Base-by-base conservation (phyloP, 768 basidiomycete species). In the Paxillus rubicundulus region DNA sequence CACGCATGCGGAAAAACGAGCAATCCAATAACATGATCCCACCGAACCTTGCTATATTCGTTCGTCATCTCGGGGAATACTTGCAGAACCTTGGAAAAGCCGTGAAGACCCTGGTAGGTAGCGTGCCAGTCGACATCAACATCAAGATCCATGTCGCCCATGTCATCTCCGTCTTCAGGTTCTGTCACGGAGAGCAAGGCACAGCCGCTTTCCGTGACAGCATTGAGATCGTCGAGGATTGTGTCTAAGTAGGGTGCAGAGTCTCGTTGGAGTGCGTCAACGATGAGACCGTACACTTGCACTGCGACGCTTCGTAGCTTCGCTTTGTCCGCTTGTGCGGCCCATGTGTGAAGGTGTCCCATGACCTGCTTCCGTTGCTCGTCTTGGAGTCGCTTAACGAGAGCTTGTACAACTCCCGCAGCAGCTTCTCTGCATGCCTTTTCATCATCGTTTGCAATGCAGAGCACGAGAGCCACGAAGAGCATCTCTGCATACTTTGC, bases 401-500 rank as follows among this genome's bases (percentile, higher is more conserved):
- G 80, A 32, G 70, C 77, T 69, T 92, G 89, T 72, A 96, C 79
- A 41, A 98, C 77, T 36, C 83, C 82, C 2, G 88, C 86, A 0
- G 92, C 92, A 83, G 91, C 88, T 67, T 89, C 89, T 24, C 93
- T 80, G 64, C 93, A 98, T 62, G 89, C 86, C 32, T 88, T 73
- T 6, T 95, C 93, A 36, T 90, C 87, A 66, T 99, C 97, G 64
- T 98, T 99, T 27, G 93, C 94, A 30, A 98, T 71, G 24, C 89
- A 89, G 84, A 98, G 88, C 37, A 96, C 90, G 21, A 98, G 79
- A 0, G 89, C 85, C 14, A 97, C 84, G 66, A 98, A 98, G 44
- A 98, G 77, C 57, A 97, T 77, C 63, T 97, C 92, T 13, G 87
- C 79, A 59, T 93, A 88, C 63, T 98, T 92, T 16, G 74, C 72